phyloP scores from a whole-genome alignment of 371 early-diverging fungal genomes.

The Lichtheimia corymbifera region DNA sequence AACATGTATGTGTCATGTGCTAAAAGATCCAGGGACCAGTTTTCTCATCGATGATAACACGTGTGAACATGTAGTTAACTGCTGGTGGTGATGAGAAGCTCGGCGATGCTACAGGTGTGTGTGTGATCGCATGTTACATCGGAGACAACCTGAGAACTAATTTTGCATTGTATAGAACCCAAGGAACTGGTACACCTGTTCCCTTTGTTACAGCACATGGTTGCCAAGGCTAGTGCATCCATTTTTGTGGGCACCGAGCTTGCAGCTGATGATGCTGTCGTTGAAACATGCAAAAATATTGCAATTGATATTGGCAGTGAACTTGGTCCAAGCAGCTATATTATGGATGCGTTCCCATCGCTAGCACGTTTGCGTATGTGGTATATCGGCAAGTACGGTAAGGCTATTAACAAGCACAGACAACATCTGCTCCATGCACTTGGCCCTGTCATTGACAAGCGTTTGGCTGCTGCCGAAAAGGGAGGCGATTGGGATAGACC shows the following conservation, averaged over 20 bases:
- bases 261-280: constrained; percentile 17
- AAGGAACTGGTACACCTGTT: constrained; percentile 17
- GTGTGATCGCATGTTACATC: background rate
- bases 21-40: background rate
- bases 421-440: background rate
- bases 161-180: constrained; percentile 8
- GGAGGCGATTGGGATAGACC: constrained; percentile 14
- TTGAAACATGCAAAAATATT: constrained; percentile 23
- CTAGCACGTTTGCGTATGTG: constrained; percentile 15
- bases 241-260: constrained; percentile 26
- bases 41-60: too few relatives aligned
- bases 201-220: constrained; percentile 19
- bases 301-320: constrained; percentile 21
- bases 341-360: constrained; percentile 17
- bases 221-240: constrained; percentile 24
- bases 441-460: constrained; percentile 7
- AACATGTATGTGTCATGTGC: constrained; percentile 7
- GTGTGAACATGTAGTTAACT: background rate
- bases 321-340: background rate
- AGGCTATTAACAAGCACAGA: background rate
- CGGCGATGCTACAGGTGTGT: constrained; percentile 6
- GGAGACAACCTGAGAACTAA: background rate
- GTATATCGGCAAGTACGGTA: constrained; percentile 16
- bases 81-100: constrained; percentile 5
- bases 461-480: constrained; percentile 1